These are phyloP conservation scores for Polytolypa hystricis DNA, from an alignment of 2,329 filamentous ascomycete genomes.

Conservation along the genomic window DNA sequence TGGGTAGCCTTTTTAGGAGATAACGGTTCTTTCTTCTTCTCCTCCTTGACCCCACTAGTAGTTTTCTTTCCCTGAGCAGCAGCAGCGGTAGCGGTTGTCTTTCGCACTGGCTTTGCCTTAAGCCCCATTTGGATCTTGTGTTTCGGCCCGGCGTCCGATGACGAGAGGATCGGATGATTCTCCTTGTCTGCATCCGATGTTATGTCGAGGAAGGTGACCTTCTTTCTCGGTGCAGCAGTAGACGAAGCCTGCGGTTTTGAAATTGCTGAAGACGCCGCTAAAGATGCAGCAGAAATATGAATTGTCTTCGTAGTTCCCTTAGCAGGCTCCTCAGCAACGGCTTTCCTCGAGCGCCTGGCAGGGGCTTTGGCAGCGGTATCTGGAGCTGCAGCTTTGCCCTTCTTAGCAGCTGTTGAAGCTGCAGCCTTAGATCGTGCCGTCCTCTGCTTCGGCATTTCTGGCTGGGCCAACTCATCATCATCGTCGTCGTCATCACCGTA, in stretches of 20 bases:
- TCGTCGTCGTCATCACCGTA: constrained; percentile 14
- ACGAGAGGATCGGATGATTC: constrained; percentile 21
- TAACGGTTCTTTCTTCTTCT: constrained; percentile 25
- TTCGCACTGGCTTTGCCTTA: constrained; percentile 37
- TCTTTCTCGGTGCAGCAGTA: constrained; percentile 25
- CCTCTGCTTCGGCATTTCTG: constrained; percentile 14
- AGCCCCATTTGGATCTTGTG: constrained; percentile 26
- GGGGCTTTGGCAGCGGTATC: constrained; percentile 8
- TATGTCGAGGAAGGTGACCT: constrained; percentile 37
- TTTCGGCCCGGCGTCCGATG: constrained; percentile 16
- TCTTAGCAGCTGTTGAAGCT: constrained; percentile 7
- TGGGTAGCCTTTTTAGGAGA: constrained; percentile 41
- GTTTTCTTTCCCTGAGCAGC: constrained; percentile 19
- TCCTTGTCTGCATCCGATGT: constrained; percentile 31
- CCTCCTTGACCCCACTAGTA: constrained; percentile 10
- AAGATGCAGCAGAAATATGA: constrained; percentile 5
- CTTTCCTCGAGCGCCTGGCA: constrained; percentile 9
- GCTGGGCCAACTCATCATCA: constrained; percentile 18
- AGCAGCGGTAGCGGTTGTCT: constrained; percentile 23
- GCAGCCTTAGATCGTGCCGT: constrained; percentile 7
- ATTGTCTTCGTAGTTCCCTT: constrained; percentile 6
- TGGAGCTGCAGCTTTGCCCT: constrained; percentile 7
- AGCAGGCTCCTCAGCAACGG: constrained; percentile 9
- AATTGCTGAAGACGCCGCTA: constrained; percentile 5
- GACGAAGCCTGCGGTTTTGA: constrained; percentile 14